Evolutionary conservation across 306 rosid species (phyloP).

Genomic region (Glycyrrhiza uralensis): DNA sequence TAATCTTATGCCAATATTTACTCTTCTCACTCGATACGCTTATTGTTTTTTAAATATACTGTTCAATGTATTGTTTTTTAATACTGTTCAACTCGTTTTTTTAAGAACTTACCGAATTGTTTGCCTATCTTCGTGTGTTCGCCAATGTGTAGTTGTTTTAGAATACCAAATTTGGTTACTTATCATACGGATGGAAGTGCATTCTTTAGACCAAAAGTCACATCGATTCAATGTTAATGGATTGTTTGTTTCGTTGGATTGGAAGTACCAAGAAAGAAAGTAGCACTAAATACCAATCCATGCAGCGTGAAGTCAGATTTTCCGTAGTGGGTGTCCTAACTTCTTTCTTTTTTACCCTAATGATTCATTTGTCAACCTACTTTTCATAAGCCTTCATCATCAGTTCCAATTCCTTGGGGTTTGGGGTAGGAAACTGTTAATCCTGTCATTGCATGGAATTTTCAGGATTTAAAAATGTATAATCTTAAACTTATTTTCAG

Average conservation of each 20-base stretch:
- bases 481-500: not conserved
- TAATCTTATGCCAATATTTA: too few species aligned
- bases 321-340: constrained; percentile 29
- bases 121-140: not conserved
- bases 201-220: constrained; percentile 16
- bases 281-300: not conserved
- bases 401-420: constrained; percentile 11
- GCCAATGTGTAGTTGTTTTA: not conserved
- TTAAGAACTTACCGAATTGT: not conserved
- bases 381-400: constrained; percentile 16
- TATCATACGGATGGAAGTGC: not conserved
- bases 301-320: constrained; percentile 16
- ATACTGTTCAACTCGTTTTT: not conserved
- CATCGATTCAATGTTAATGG: constrained; percentile 25
- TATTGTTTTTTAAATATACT: too few species aligned
- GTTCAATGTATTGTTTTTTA: too few species aligned
- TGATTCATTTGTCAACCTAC: constrained; percentile 24
- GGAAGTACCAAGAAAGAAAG: constrained; percentile 1
- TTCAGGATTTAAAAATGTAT: not conserved
- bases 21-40: too few species aligned
- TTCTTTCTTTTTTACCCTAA: constrained; percentile 28
- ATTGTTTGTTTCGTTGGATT: constrained; percentile 21
- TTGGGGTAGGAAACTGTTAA: constrained; percentile 10
- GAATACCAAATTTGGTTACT: not conserved
- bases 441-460: not conserved